A percentile compares a stretch with the other conserved stretches of the same genome.
Conservation (phyloP, 1,284 basidiomycete species). For the Trametes sp. region DNA sequence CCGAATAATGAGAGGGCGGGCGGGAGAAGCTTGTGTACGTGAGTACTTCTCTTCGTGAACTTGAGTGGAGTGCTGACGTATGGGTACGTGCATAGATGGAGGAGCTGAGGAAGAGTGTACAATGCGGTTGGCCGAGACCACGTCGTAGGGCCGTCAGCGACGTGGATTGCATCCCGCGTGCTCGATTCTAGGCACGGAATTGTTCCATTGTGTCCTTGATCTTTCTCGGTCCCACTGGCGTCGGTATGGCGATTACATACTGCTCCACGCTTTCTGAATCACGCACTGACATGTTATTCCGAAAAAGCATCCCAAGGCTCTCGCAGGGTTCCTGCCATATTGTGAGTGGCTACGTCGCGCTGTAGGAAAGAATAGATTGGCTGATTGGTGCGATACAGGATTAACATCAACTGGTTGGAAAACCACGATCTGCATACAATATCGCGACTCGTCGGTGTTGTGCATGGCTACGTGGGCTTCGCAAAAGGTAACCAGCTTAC, state of each 20-base stretch:
- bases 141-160: constrained; percentile 83
- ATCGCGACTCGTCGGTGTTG: constrained; percentile 88
- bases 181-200: constrained; percentile 87
- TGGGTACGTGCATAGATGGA: constrained; percentile 72
- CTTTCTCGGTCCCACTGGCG: constrained; percentile 90
- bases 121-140: constrained; percentile 92
- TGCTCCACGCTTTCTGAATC: not conserved
- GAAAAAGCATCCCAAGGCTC: constrained; percentile 89
- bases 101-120: constrained; percentile 79
- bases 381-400: constrained; percentile 50
- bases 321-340: constrained; percentile 85
- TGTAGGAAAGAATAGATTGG: not conserved
- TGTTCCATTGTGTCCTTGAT: constrained; percentile 92
- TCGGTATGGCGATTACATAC: constrained; percentile 67
- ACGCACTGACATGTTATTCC: constrained; percentile 39
- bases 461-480: constrained; percentile 93
- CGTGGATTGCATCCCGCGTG: constrained; percentile 89
- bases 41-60: constrained; percentile 39
- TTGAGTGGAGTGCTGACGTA: constrained; percentile 11
- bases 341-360: constrained; percentile 56
- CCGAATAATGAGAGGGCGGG: constrained; percentile 92
- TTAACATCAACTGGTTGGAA: constrained; percentile 94
- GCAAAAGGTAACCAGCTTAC: constrained; percentile 93
- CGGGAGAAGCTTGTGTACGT: constrained; percentile 91
- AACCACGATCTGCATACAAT: constrained; percentile 93